phyloP scores from a whole-genome alignment of 2,329 filamentous ascomycete genomes.

The Aureobasidium pullulans region DNA sequence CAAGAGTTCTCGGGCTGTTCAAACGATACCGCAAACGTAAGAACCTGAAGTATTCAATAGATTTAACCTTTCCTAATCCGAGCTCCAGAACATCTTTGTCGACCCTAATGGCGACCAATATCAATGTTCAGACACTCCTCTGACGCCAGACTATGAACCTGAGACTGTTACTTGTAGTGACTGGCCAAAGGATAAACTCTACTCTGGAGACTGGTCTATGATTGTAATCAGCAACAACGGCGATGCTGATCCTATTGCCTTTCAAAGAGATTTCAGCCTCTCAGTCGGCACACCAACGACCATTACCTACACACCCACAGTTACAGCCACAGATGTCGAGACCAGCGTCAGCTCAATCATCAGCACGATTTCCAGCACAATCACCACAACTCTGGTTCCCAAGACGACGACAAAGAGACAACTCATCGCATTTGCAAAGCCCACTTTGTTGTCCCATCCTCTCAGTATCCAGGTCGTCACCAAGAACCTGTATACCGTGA shows the following conservation, averaged over 20 bases:
- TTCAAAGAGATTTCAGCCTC: slow-evolving; percentile 34
- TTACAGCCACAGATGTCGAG: slow-evolving; percentile 1
- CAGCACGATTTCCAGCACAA: not conserved
- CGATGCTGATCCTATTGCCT: slow-evolving; percentile 36
- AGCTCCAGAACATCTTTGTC: slow-evolving; percentile 31
- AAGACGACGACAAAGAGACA: not conserved
- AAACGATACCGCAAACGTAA: slow-evolving; percentile 28
- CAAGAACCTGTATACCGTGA: not conserved
- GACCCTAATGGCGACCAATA: slow-evolving; percentile 33
- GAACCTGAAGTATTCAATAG: too few relatives aligned
- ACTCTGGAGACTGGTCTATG: slow-evolving; percentile 36
- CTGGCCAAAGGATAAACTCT: slow-evolving; percentile 32
- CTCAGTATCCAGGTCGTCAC: not conserved
- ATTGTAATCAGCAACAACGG: slow-evolving; percentile 37
- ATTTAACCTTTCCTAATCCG: not conserved
- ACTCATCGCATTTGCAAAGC: not conserved
- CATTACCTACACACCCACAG: slow-evolving; percentile 21
- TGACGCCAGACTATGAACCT: slow-evolving; percentile 30
- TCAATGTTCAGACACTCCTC: slow-evolving; percentile 33
- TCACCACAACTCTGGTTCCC: not conserved
- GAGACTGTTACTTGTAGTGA: slow-evolving; percentile 1
- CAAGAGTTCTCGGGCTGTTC: slow-evolving; percentile 38
- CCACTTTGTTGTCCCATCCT: not conserved
- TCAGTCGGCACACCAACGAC: slow-evolving; percentile 30
- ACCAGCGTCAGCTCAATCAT: not conserved